phyloP scores from a whole-genome alignment of 1,284 basidiomycete species.

The Farysia itapuensis region DNA sequence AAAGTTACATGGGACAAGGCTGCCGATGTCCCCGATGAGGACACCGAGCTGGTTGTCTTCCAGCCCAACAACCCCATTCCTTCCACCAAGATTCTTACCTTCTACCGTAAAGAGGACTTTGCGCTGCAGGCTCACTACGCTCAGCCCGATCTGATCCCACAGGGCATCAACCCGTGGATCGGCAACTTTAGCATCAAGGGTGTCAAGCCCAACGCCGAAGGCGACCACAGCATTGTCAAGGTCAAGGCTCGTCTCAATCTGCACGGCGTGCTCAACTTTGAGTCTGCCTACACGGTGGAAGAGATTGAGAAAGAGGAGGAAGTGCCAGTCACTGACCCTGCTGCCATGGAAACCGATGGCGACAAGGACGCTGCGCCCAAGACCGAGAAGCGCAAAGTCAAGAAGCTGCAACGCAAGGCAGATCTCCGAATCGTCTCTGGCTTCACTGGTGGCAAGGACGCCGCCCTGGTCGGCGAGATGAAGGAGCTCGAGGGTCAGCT shows the following conservation, averaged over 20 bases:
- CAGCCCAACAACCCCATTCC: slow-evolving; percentile 59
- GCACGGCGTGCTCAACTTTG: slow-evolving; percentile 58
- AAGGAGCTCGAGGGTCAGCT: slow-evolving; percentile 58
- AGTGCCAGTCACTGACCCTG: slow-evolving; percentile 49
- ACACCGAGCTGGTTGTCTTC: slow-evolving; percentile 59
- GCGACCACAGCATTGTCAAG: slow-evolving; percentile 60
- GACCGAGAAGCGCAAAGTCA: slow-evolving; percentile 57
- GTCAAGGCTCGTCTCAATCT: slow-evolving; percentile 59
- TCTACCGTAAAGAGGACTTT: slow-evolving; percentile 60
- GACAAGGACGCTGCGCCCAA: slow-evolving; percentile 44
- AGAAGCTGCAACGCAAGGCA: slow-evolving; percentile 59
- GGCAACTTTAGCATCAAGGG: slow-evolving; percentile 56
- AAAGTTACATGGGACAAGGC: slow-evolving; percentile 60
- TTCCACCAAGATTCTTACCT: slow-evolving; percentile 59
- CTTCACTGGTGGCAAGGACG: slow-evolving; percentile 44
- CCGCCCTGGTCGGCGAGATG: slow-evolving; percentile 41
- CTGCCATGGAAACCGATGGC: slow-evolving; percentile 49
- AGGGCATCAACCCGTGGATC: slow-evolving; percentile 56
- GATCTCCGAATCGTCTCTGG: slow-evolving; percentile 52
- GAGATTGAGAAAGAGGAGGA: slow-evolving; percentile 60
- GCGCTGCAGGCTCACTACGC: slow-evolving; percentile 56
- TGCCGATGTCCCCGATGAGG: slow-evolving; percentile 57
- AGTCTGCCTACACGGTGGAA: slow-evolving; percentile 58
- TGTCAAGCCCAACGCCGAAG: slow-evolving; percentile 55
- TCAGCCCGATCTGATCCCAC: slow-evolving; percentile 42